Evolutionary conservation across 495 filamentous ascomycete genomes (phyloP).

Genomic region (Neurospora sp.): DNA sequence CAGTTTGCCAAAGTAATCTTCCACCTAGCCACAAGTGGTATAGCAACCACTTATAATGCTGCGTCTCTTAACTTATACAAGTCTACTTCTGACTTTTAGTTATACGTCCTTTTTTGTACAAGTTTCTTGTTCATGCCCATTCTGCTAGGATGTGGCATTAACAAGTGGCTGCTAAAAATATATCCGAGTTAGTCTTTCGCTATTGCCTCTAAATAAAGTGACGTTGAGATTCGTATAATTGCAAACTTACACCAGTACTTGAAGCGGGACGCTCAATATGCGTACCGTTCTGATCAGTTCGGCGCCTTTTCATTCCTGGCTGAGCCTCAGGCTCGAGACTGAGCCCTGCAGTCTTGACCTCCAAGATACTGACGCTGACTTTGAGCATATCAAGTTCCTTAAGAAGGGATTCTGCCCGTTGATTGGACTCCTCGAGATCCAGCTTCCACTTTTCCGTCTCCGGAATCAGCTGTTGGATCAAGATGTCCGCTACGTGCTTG

Average conservation of each 20-base stretch:
- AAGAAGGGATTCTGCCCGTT: background rate
- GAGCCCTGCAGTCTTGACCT: background rate
- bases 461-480: slow-evolving; percentile 13
- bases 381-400: background rate
- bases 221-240: background rate
- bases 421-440: background rate
- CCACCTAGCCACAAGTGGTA: background rate
- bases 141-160: background rate
- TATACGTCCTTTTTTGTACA: background rate
- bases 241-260: background rate
- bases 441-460: background rate
- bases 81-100: background rate
- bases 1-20: background rate
- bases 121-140: background rate
- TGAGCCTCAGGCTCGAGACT: background rate
- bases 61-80: background rate
- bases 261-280: background rate
- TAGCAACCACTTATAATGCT: background rate
- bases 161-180: background rate
- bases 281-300: background rate
- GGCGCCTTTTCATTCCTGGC: background rate
- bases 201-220: background rate
- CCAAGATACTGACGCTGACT: background rate
- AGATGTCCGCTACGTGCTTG: slow-evolving; percentile 12
- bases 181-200: background rate